phyloP scores from a whole-genome alignment of 768 basidiomycete species.

The Russula abietina region DNA sequence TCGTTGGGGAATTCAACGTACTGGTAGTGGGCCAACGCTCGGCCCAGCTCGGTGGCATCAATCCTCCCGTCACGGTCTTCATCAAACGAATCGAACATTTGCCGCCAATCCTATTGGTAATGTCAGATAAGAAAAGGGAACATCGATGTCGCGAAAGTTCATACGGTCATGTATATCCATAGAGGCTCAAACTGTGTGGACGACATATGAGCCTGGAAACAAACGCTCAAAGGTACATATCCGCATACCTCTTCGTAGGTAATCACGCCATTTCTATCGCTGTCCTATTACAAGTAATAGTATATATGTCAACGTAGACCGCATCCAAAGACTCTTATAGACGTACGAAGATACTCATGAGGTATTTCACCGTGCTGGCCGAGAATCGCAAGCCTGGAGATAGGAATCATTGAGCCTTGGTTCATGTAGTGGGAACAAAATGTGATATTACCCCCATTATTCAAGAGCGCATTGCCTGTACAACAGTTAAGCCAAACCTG shows the following conservation, averaged over 20 bases:
- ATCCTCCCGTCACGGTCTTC: neutral
- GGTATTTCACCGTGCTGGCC: neutral
- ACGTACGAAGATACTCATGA: slow-evolving; percentile 17
- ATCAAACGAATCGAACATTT: slow-evolving; percentile 13
- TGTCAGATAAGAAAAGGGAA: neutral
- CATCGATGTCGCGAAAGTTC: neutral
- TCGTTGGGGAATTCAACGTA: neutral
- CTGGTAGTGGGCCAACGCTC: slow-evolving; percentile 7
- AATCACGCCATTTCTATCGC: slow-evolving; percentile 6
- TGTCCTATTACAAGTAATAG: slow-evolving; percentile 2
- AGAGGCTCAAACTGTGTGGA: slow-evolving; percentile 8
- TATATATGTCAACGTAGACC: neutral
- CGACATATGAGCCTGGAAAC: neutral
- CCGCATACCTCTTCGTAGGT: slow-evolving; percentile 4
- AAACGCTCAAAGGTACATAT: neutral
- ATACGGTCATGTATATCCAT: slow-evolving; percentile 11
- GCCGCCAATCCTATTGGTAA: slow-evolving; percentile 5
- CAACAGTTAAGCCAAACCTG: neutral
- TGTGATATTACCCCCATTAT: neutral
- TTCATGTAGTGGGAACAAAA: neutral
- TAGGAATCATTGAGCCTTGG: neutral
- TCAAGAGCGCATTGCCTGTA: slow-evolving; percentile 11
- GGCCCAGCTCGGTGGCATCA: neutral
- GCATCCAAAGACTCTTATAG: neutral
- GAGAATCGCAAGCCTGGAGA: slow-evolving; percentile 11